A percentile compares a stretch with the other conserved stretches of the same genome.
These are phyloP conservation scores for Leccinum aurantiacum DNA, from an alignment of 768 basidiomycete species.

Conservation along the genomic window DNA sequence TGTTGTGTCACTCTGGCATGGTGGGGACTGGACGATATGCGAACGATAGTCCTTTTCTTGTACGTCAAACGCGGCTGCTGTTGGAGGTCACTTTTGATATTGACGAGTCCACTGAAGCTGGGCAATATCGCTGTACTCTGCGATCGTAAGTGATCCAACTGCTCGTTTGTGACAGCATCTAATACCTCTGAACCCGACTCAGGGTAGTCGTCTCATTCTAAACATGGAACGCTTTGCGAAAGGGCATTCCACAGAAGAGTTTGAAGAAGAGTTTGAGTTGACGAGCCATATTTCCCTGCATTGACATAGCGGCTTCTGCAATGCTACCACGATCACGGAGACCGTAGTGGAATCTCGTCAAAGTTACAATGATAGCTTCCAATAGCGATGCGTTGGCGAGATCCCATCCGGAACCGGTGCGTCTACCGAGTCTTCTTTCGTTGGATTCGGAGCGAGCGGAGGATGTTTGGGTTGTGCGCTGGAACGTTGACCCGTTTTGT, in stretches of 20 bases:
- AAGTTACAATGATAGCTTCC: too few species aligned
- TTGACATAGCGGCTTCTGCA: background rate
- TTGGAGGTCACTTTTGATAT: background rate
- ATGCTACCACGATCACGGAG: background rate
- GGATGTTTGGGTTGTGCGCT: background rate
- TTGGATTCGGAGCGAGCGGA: background rate
- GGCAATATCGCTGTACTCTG: slow-evolving; percentile 16
- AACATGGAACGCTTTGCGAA: slow-evolving; percentile 24
- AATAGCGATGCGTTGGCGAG: background rate
- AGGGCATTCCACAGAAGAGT: background rate
- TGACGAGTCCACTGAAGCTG: slow-evolving; percentile 14
- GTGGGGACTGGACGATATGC: slow-evolving; percentile 6
- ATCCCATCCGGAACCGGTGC: background rate
- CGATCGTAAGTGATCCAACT: slow-evolving; percentile 14
- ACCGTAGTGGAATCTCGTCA: background rate
- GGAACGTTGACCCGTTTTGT: background rate
- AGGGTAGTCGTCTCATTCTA: slow-evolving; percentile 28
- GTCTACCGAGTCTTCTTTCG: background rate
- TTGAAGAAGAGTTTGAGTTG: background rate
- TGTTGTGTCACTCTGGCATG: slow-evolving; percentile 1
- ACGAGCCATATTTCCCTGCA: slow-evolving; percentile 13
- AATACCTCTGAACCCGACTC: background rate
- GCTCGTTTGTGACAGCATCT: background rate
- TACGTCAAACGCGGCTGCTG: background rate
- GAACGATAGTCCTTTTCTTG: background rate